These are phyloP conservation scores for Eucalyptus erythrocorys DNA, from an alignment of 345 rosid species.

Conservation along the genomic window DNA sequence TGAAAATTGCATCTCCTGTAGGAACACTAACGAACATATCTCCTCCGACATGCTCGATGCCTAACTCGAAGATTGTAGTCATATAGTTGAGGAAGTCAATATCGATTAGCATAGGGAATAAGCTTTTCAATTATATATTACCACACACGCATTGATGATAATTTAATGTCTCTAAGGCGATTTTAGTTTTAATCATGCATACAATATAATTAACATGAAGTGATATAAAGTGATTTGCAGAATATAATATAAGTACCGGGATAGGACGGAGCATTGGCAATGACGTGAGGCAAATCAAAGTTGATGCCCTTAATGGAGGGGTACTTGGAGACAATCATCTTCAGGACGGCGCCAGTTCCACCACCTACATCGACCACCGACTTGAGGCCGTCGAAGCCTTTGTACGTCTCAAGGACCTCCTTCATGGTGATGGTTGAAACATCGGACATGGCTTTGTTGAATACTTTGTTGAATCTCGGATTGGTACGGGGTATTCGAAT, in stretches of 20 bases:
- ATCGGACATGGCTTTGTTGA: neutral
- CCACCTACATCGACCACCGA: constrained; percentile 3
- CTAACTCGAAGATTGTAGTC: neutral
- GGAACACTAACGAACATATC: constrained; percentile 2
- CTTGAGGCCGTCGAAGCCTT: constrained; percentile 1
- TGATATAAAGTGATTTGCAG: neutral
- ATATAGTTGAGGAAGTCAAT: neutral
- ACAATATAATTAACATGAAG: neutral
- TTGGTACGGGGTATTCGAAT: neutral
- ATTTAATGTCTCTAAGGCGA: neutral
- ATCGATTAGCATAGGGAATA: neutral
- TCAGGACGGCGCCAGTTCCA: neutral
- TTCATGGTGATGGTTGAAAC: neutral
- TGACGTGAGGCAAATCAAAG: constrained; percentile 2
- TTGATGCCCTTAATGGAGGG: constrained; percentile 6
- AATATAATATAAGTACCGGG: neutral
- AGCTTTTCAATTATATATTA: neutral
- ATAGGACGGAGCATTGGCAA: neutral
- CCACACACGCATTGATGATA: neutral
- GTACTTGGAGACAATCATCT: constrained; percentile 4
- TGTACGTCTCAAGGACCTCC: neutral
- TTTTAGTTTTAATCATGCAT: neutral
- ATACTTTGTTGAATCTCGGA: neutral
- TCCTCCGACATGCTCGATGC: neutral
- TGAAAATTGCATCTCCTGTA: constrained; percentile 2